These are phyloP conservation scores for Dianthus caryophyllus DNA, from an alignment of 148 eudicot genomes.

Conservation along the genomic window DNA sequence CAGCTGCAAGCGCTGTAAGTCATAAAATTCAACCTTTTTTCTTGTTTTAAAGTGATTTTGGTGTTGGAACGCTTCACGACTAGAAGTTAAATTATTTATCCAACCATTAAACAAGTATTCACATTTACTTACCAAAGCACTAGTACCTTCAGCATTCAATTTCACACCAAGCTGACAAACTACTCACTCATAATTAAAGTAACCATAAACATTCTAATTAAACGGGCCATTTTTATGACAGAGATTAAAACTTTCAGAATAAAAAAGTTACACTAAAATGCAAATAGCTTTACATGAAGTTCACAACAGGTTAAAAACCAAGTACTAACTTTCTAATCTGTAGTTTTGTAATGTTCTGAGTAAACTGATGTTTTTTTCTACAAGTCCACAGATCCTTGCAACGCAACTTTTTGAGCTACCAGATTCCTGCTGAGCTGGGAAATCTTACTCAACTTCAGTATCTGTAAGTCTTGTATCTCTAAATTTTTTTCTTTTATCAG, in stretches of 20 bases:
- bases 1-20: conserved; percentile 82
- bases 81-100: no score
- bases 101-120: no score
- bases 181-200: no score
- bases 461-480: conserved; percentile 50
- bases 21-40: not conserved
- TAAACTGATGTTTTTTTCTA: conserved; percentile 11
- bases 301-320: not conserved
- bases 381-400: conserved; percentile 63
- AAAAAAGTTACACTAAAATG: no score
- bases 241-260: no score
- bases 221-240: no score
- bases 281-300: no score
- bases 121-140: no score
- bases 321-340: not conserved
- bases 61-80: not conserved
- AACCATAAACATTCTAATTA: no score
- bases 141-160: no score
- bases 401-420: conserved; percentile 77
- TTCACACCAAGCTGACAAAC: no score
- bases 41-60: conserved; percentile 6
- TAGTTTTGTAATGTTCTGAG: not conserved
- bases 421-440: conserved; percentile 73
- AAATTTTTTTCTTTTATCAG: not conserved
- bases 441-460: conserved; percentile 65